phyloP scores from a whole-genome alignment of 352 stramenopile genomes.

The Phytopythium chamaehyphon region DNA sequence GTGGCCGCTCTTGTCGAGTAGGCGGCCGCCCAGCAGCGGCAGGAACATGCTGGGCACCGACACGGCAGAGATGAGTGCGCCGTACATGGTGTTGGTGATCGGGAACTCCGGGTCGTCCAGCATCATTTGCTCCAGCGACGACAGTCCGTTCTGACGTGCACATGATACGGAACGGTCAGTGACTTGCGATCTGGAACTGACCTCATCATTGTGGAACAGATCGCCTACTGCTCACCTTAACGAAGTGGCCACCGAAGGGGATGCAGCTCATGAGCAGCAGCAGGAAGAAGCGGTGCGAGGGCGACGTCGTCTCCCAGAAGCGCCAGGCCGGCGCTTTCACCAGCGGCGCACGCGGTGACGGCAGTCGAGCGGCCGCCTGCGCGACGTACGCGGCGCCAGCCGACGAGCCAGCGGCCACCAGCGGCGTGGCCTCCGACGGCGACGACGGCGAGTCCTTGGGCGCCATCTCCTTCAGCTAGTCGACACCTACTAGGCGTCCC shows the following conservation, averaged over 20 bases:
- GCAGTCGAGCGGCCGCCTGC: background rate
- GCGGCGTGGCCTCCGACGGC: conserved; percentile 27
- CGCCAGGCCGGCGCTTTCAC: conserved; percentile 43
- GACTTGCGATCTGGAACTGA: no score
- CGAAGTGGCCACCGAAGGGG: conserved; percentile 83
- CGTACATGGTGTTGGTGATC: conserved; percentile 85
- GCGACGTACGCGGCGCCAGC: conserved; percentile 3
- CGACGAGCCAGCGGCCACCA: conserved; percentile 17
- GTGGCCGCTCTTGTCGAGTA: conserved; percentile 79
- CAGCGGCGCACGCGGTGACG: conserved; percentile 23
- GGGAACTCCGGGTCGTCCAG: conserved; percentile 67
- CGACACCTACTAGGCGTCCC: background rate
- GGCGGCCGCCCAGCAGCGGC: conserved; percentile 65
- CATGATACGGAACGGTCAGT: no score
- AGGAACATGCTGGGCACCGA: conserved; percentile 84
- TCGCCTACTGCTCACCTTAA: conserved; percentile 57
- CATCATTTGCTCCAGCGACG: conserved; percentile 77
- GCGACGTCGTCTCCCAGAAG: conserved; percentile 67
- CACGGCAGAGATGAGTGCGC: conserved; percentile 72
- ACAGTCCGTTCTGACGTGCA: conserved; percentile 65
- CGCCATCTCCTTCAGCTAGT: conserved; percentile 10
- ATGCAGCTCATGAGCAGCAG: conserved; percentile 84
- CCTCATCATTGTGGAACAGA: no score
- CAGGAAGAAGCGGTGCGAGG: conserved; percentile 73
- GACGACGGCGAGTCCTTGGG: conserved; percentile 13